phyloP scores from a whole-genome alignment of 495 filamentous ascomycete genomes.

The Pyrenula massariospora region DNA sequence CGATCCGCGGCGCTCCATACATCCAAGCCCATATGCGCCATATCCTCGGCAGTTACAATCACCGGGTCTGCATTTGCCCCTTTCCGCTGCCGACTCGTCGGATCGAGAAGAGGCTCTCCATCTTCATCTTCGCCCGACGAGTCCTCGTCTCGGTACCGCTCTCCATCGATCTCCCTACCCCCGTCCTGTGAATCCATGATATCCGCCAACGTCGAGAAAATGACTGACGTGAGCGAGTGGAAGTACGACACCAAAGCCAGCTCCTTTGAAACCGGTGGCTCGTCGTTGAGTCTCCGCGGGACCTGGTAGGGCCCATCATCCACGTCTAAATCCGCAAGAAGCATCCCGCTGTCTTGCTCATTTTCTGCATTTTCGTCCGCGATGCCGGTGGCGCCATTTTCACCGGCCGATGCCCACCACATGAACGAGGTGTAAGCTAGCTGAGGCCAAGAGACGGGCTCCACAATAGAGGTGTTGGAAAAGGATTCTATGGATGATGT shows the following conservation, averaged over 20 bases:
- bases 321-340: slow-evolving; percentile 22
- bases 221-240: slow-evolving; percentile 65
- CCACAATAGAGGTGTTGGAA: slow-evolving; percentile 44
- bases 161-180: background rate
- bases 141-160: background rate
- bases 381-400: slow-evolving; percentile 46
- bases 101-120: slow-evolving; percentile 16
- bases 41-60: slow-evolving; percentile 53
- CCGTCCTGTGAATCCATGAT: slow-evolving; percentile 42
- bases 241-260: slow-evolving; percentile 84
- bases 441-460: slow-evolving; percentile 77
- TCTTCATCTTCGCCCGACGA: slow-evolving; percentile 14
- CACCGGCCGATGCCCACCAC: slow-evolving; percentile 97
- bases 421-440: slow-evolving; percentile 87
- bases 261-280: slow-evolving; percentile 42
- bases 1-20: slow-evolving; percentile 73
- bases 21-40: slow-evolving; percentile 74
- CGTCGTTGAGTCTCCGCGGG: slow-evolving; percentile 30
- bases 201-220: slow-evolving; percentile 56
- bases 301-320: slow-evolving; percentile 17
- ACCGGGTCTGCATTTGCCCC: slow-evolving; percentile 19
- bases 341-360: slow-evolving; percentile 30
- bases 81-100: background rate
- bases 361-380: slow-evolving; percentile 13
- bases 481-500: slow-evolving; percentile 16